Conservation (phyloP, 2,329 filamentous ascomycete species). For the Clonostachys solani region DNA sequence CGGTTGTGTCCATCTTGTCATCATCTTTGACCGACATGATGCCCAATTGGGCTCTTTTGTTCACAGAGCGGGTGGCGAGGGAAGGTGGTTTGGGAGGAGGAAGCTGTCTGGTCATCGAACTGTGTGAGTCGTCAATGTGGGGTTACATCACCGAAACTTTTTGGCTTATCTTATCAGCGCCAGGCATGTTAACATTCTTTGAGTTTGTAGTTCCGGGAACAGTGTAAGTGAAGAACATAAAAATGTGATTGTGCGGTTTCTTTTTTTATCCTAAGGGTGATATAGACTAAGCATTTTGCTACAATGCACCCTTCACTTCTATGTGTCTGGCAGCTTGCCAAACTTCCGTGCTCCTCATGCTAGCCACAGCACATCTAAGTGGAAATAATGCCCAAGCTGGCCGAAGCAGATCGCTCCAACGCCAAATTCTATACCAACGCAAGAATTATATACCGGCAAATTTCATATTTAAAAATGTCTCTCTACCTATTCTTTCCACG, state of each 20-base stretch:
- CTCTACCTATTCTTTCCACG: slow-evolving; percentile 34
- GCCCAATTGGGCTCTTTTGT: too few species aligned
- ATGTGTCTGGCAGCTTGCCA: too few species aligned
- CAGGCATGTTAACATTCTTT: background rate
- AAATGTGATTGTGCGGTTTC: background rate
- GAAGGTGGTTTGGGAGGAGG: background rate
- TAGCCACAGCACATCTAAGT: background rate
- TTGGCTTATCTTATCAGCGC: slow-evolving; percentile 1
- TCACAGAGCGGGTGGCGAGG: too few species aligned
- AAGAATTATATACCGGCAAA: background rate
- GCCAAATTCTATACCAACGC: background rate
- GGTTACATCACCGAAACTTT: background rate
- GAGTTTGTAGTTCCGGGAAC: background rate
- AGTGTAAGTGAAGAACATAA: background rate
- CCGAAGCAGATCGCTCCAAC: too few species aligned
- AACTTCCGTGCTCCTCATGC: background rate
- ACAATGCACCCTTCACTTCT: too few species aligned
- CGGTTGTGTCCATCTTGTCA: slow-evolving; percentile 3
- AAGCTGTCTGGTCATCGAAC: background rate
- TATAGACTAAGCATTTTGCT: too few species aligned
- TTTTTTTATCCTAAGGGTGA: background rate
- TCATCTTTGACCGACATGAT: too few species aligned
- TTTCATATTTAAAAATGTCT: too few species aligned
- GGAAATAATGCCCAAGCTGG: background rate
- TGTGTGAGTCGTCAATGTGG: background rate